These are phyloP conservation scores for Aspergillaceae sp. DNA, from an alignment of 2,329 filamentous ascomycete genomes.

Conservation along the genomic window DNA sequence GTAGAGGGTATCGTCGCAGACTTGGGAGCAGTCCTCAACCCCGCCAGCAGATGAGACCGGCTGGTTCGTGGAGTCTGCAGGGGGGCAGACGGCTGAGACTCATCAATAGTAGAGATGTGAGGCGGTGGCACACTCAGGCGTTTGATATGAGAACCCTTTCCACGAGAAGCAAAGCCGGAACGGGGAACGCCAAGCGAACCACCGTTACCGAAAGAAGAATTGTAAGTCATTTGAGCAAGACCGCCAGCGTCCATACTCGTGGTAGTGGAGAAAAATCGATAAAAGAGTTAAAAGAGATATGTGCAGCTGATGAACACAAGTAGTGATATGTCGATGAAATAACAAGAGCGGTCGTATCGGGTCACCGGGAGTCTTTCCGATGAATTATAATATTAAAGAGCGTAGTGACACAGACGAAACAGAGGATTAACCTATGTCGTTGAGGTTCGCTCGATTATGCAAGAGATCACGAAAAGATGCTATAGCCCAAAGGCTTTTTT, in stretches of 20 bases:
- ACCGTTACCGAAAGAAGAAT: conserved; percentile 59
- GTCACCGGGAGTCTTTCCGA: conserved; percentile 8
- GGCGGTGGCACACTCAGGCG: conserved; percentile 70
- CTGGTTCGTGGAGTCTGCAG: conserved; percentile 82
- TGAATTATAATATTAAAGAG: conserved; percentile 26
- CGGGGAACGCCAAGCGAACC: conserved; percentile 64
- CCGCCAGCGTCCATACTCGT: conserved; percentile 79
- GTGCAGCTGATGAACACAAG: conserved; percentile 19
- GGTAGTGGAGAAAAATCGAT: conserved; percentile 12
- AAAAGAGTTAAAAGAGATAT: conserved; percentile 13
- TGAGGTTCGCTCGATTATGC: conserved; percentile 6
- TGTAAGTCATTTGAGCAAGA: conserved; percentile 98
- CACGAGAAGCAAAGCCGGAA: conserved; percentile 75
- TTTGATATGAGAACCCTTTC: conserved; percentile 80
- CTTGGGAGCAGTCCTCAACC: conserved; percentile 88
- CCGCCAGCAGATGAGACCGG: conserved; percentile 87
- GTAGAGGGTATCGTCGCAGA: conserved; percentile 60
- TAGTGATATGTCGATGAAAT: neutral
- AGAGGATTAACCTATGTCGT: conserved; percentile 7
- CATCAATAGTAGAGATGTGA: conserved; percentile 61
- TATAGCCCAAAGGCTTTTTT: conserved; percentile 1
- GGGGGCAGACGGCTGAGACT: conserved; percentile 56
- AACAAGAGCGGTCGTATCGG: conserved; percentile 6
- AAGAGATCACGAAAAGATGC: conserved; percentile 1
- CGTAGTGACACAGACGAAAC: conserved; percentile 11